Evolutionary conservation across 202 grass and related monocot genomes (phyloP), one percentile per base, ranked within the genome.

Genomic region (Saccharum hybrid): DNA sequence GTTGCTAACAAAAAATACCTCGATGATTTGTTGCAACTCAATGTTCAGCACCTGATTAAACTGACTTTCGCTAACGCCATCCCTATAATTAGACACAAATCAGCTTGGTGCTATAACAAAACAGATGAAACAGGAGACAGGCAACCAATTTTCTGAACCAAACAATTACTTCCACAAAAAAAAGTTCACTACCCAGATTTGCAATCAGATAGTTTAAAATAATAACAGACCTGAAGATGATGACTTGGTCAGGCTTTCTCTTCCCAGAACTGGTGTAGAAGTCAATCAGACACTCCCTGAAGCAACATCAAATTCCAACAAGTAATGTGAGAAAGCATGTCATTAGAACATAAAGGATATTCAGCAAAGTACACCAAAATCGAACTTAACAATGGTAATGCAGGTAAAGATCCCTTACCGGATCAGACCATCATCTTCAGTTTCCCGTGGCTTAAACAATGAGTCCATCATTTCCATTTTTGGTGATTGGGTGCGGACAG

Each of bases 381-480:
- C 41, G 14, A 67, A 72, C 33, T 66, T 54, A 39, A 87, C 3
- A 5, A 18, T 6, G 16, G 30, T 42, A 48, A 14, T 39, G 8
- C 12, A 71, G 60, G 13, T 18, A 72, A 81, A 81, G 41, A 38
- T 41, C 22, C 40, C 64, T 75, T 73, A 89, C 92, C 73, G 10
- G 54, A 94, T 82, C 7, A 98, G 88, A 4, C 96, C 96, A 22
- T 92, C 74, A 74, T 98, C 96, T 3, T 85, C 66, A 12, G 22
- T 68, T 41, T 81, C 89, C 8, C 68, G 41, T 10, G 89, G 92
- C 48, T 95, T 95, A 82, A 95, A 98, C 71, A 98, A 68, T 2
- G 89, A 93, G 57, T 98, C 92, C 2, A 95, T 95, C 91, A 98
- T 98, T 88, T 98, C 96, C 23, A 92, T 57, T 62, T 87, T 95